These are phyloP conservation scores for Microstegium vimineum DNA, from an alignment of 176 grass and related monocot genomes.

Conservation along the genomic window DNA sequence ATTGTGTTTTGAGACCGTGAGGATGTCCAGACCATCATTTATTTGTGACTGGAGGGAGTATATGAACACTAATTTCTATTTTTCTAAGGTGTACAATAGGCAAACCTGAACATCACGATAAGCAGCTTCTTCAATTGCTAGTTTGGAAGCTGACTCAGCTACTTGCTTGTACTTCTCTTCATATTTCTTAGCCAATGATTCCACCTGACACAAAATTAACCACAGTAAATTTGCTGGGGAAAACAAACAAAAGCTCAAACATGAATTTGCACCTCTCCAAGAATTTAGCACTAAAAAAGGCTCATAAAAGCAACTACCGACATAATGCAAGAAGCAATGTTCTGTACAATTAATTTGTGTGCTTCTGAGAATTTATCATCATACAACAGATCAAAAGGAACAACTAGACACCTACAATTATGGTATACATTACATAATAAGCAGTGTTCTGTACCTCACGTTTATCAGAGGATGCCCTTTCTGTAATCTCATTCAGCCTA, in stretches of 20 bases:
- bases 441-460: slow-evolving; percentile 61
- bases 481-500: slow-evolving; percentile 97
- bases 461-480: slow-evolving; percentile 93
- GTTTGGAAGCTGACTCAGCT: slow-evolving; percentile 84
- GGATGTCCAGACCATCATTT: not conserved
- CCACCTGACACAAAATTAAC: slow-evolving; percentile 61
- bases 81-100: slow-evolving; percentile 18
- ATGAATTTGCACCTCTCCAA: slow-evolving; percentile 2
- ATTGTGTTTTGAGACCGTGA: not conserved
- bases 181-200: slow-evolving; percentile 90
- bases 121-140: slow-evolving; percentile 79
- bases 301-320: not conserved
- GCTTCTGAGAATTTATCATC: slow-evolving; percentile 19
- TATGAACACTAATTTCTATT: not conserved
- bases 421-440: not conserved
- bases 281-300: slow-evolving; percentile 24
- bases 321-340: slow-evolving; percentile 12
- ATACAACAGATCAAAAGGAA: slow-evolving; percentile 13
- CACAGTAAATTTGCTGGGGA: not conserved
- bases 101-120: slow-evolving; percentile 87
- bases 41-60: not conserved
- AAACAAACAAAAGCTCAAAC: slow-evolving; percentile 6
- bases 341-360: slow-evolving; percentile 25
- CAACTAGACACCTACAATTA: not conserved
- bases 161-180: slow-evolving; percentile 99